Evolutionary conservation across 1,284 basidiomycete species (phyloP), one percentile per base, ranked within the genome.

Genomic region (Sporisorium iseilematis-ciliati): DNA sequence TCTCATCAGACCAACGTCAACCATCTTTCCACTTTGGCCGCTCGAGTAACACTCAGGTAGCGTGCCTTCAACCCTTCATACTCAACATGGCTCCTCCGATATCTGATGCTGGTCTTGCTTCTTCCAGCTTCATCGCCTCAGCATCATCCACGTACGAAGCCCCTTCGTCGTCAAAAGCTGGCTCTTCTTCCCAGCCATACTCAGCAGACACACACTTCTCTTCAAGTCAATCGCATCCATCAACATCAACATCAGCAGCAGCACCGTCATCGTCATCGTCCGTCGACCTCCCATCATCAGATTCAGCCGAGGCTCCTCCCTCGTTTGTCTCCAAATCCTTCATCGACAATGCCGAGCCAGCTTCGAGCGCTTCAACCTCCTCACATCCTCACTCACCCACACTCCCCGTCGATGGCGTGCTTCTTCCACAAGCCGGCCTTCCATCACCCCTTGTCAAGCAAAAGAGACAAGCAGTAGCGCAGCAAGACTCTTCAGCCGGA

Each of bases 291-390:
- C 20, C 46, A n/a, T 8, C 21, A 41, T 20, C 41, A 46, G 12
- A 56, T 41, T 40, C 52, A 49, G 6, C 38, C 12, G 31, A 45
- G 11, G 25, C 21, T 23, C n/a, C 42, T n/a, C 67, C 61, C 8
- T 61, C 67, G 1, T 65, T 70, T n/a, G 67, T 65, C 6, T 65
- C 60, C 4, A 16, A 48, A 21, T 68, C 65, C 8, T 49, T 49
- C 26, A 38, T 68, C 7, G 40, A 58, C 46, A 40, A 53, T 12
- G 20, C n/a, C 8, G 43, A 48, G 6, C 38, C 52, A 21, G 25
- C 20, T 16, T 25, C 63, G 7, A 8, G 20, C 16, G 18, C 50
- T 18, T 59, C 63, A 2, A 43, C 41, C 4, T 31, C 31, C 3
- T 52, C 54, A 20, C 52, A 51, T 31, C 35, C 38, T 23, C 35